Evolutionary conservation across 257 asterid species (phyloP).

Genomic region (Marsdenia floribunda): DNA sequence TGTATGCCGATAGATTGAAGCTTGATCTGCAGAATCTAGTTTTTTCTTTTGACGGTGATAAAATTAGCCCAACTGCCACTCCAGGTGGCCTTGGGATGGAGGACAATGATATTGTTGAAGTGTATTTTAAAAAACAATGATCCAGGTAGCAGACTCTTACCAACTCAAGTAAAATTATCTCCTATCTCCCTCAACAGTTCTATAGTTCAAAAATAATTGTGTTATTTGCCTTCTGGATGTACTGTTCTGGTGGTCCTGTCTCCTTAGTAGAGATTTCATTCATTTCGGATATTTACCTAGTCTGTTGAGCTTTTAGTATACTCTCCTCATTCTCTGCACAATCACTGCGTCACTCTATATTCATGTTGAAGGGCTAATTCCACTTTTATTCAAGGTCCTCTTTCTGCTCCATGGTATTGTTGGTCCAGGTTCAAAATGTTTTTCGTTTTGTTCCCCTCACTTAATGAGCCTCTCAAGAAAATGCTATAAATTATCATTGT

Average conservation of each 20-base stretch:
- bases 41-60: slow-evolving; percentile 80
- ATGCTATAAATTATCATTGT: background rate
- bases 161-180: background rate
- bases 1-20: slow-evolving; percentile 60
- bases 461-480: too few relatives aligned
- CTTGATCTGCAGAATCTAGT: slow-evolving; percentile 49
- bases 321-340: too few relatives aligned
- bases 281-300: too few relatives aligned
- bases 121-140: slow-evolving; percentile 53
- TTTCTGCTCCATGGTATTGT: background rate
- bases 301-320: too few relatives aligned
- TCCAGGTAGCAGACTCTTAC: slow-evolving; percentile 23
- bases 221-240: background rate
- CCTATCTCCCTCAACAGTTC: background rate
- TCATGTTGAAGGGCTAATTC: background rate
- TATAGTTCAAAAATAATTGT: background rate
- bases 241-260: too few relatives aligned
- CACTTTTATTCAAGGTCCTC: background rate
- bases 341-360: too few relatives aligned
- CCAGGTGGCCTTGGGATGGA: slow-evolving; percentile 82
- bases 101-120: slow-evolving; percentile 83
- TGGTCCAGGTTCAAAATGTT: background rate
- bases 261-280: too few relatives aligned
- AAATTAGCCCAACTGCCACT: slow-evolving; percentile 49
- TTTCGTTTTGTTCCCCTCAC: too few relatives aligned